A percentile compares a stretch with the other conserved stretches of the same genome.
phyloP scores from a whole-genome alignment of 371 early-diverging fungal species.

The Rhizopus delemar region DNA sequence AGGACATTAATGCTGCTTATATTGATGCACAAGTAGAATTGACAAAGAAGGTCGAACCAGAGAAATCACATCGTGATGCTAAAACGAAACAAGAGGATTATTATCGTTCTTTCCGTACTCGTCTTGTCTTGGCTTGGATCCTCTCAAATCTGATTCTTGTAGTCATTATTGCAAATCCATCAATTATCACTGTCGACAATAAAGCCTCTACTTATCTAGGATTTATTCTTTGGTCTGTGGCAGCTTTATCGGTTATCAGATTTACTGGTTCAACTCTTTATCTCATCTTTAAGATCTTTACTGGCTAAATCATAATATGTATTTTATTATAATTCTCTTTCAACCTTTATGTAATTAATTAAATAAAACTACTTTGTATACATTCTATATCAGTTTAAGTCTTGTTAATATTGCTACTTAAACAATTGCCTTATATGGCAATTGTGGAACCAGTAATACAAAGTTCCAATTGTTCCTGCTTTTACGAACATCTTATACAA shows the following conservation, averaged over 20 bases:
- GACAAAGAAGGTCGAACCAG: slow-evolving; percentile 49
- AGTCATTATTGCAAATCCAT: slow-evolving; percentile 52
- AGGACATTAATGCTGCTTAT: slow-evolving; percentile 79
- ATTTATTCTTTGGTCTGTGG: slow-evolving; percentile 88
- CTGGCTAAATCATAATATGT: slow-evolving; percentile 28
- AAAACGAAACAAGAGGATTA: slow-evolving; percentile 87
- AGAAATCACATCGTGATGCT: slow-evolving; percentile 68
- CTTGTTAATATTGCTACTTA: no score
- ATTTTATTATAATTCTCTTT: background rate
- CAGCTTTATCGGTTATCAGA: slow-evolving; percentile 74
- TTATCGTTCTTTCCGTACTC: slow-evolving; percentile 87
- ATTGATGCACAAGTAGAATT: slow-evolving; percentile 65
- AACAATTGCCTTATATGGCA: no score
- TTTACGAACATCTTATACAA: no score
- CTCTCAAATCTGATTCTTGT: slow-evolving; percentile 79
- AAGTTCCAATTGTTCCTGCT: no score
- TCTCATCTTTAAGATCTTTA: slow-evolving; percentile 61
- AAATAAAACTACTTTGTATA: no score
- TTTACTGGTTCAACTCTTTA: slow-evolving; percentile 80
- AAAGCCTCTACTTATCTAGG: slow-evolving; percentile 63
- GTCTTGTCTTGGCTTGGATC: slow-evolving; percentile 83
- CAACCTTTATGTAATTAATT: no score
- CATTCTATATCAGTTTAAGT: no score
- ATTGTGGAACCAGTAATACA: no score
- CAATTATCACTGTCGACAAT: slow-evolving; percentile 28